These are phyloP conservation scores for Serpula lacrymans DNA, from an alignment of 768 basidiomycete species.

Conservation along the genomic window DNA sequence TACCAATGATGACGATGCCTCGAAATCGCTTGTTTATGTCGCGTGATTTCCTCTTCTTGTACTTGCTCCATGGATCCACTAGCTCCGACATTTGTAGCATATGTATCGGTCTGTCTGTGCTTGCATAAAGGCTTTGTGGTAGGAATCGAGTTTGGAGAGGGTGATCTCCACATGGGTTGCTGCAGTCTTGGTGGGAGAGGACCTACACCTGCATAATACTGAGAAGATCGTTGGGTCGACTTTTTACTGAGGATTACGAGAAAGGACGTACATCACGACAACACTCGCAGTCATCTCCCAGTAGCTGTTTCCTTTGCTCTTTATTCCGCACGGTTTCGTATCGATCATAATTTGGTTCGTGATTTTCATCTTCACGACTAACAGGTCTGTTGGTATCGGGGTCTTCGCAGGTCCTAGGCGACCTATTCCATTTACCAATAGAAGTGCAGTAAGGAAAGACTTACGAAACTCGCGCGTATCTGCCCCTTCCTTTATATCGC, in stretches of 20 bases:
- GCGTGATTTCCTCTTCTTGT: conserved; percentile 33
- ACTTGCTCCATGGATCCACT: conserved; percentile 19
- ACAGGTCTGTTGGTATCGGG: conserved; percentile 65
- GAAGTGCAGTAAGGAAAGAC: conserved; percentile 10
- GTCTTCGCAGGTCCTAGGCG: conserved; percentile 27
- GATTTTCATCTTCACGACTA: conserved; percentile 64
- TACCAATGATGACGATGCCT: conserved; percentile 72
- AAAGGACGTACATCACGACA: conserved; percentile 61
- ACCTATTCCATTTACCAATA: conserved; percentile 1
- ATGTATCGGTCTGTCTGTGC: conserved; percentile 13
- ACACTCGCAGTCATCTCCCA: conserved; percentile 78
- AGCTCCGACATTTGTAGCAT: conserved; percentile 16
- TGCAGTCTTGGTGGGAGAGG: conserved; percentile 63
- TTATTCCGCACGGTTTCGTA: conserved; percentile 74
- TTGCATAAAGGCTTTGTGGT: conserved; percentile 30
- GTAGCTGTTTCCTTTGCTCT: conserved; percentile 59
- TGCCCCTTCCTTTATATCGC: conserved; percentile 60
- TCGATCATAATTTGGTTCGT: conserved; percentile 59
- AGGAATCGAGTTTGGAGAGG: too few relatives aligned
- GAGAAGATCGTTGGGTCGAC: conserved; percentile 4
- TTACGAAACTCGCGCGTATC: conserved; percentile 47
- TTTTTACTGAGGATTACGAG: not conserved
- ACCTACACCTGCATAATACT: conserved; percentile 82
- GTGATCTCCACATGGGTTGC: conserved; percentile 75
- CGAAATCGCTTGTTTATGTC: conserved; percentile 70